These are phyloP conservation scores for Pythium phragmitis DNA, from an alignment of 352 stramenopile genomes.

Conservation along the genomic window DNA sequence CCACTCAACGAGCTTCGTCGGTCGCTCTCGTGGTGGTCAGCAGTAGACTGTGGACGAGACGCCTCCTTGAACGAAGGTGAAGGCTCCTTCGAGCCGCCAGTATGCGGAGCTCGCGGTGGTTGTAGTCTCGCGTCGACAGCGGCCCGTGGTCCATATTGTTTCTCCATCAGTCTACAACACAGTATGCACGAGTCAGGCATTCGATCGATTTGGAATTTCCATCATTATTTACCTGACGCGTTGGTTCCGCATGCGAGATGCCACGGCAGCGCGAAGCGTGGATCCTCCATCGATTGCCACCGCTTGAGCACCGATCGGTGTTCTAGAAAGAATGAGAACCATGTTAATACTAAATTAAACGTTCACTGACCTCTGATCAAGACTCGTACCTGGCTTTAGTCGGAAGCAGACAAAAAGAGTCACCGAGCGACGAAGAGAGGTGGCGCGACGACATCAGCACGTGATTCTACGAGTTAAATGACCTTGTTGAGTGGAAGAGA, in stretches of 20 bases:
- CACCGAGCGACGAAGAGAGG: conserved; percentile 76
- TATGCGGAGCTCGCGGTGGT: conserved; percentile 11
- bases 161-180: conserved; percentile 69
- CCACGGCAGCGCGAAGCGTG: conserved; percentile 72
- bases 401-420: conserved; percentile 83
- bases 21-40: conserved; percentile 1
- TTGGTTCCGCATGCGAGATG: conserved; percentile 83
- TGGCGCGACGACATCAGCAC: conserved; percentile 76
- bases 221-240: conserved; percentile 41
- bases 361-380: not conserved
- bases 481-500: too few relatives aligned
- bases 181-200: not conserved
- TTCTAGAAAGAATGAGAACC: conserved; percentile 24
- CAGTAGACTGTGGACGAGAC: not conserved
- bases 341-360: not conserved
- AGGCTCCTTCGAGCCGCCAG: not conserved
- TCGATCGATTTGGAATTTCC: not conserved
- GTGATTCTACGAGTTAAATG: conserved; percentile 31
- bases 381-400: conserved; percentile 52
- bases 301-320: conserved; percentile 50
- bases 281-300: conserved; percentile 74
- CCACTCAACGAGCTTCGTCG: conserved; percentile 25
- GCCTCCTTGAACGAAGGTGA: conserved; percentile 9
- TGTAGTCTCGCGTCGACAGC: conserved; percentile 35
- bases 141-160: conserved; percentile 57